Percentiles rank a stretch among this genome's conserved stretches.
Conservation (phyloP, 305 asterid genomes). For the Solanum chacoense region DNA sequence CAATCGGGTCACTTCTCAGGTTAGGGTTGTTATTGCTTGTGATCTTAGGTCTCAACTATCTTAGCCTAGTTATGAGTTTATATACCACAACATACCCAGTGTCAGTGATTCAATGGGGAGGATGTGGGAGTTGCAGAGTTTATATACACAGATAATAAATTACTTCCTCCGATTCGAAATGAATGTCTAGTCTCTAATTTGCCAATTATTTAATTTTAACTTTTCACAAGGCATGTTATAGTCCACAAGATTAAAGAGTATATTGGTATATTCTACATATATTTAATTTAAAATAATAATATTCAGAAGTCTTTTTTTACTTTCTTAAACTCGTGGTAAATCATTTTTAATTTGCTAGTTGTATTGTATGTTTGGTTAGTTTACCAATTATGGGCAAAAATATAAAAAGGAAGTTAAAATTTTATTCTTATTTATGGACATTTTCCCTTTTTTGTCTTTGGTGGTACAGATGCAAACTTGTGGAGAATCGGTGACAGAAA, state of each 20-base stretch:
- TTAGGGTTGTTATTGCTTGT: conserved; percentile 26
- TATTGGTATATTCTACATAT: not conserved
- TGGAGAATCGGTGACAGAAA: conserved; percentile 70
- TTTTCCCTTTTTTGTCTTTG: not conserved
- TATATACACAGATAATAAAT: not conserved
- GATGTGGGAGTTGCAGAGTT: not conserved
- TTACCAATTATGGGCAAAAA: no score
- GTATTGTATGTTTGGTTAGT: no score
- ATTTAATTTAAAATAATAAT: not conserved
- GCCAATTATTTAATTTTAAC: not conserved
- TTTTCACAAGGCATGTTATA: not conserved
- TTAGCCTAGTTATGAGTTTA: not conserved
- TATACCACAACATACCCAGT: not conserved
- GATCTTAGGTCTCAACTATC: not conserved
- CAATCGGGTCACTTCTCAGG: conserved; percentile 69
- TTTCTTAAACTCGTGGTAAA: not conserved
- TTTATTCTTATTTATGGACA: not conserved
- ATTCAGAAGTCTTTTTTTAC: not conserved
- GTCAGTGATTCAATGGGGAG: not conserved
- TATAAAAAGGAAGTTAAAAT: not conserved
- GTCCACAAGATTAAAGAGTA: not conserved
- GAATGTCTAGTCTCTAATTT: no score
- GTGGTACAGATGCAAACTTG: conserved; percentile 42
- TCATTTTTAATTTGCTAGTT: no score
- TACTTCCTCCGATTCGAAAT: not conserved